Evolutionary conservation across 2,329 filamentous ascomycete genomes (phyloP), one percentile per base, ranked within the genome.

Genomic region (Penicillium decumbens): DNA sequence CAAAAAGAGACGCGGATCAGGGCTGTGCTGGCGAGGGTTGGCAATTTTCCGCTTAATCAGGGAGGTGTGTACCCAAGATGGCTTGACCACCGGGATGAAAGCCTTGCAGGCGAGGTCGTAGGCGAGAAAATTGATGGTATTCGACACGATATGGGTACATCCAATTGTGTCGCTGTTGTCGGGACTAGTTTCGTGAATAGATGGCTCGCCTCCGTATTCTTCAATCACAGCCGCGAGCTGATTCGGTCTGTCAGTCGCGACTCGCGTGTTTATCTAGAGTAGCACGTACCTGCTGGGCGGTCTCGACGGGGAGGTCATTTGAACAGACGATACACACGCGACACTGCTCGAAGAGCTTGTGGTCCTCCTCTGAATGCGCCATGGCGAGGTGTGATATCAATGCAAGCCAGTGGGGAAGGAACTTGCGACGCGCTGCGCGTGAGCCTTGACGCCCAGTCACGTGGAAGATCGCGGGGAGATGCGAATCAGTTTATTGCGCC

Each of bases 1-100:
- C 71, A 98, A 88, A 67, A 96, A 93, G 66, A 95, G 83, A 50
- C 87, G 82, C 1, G 92, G 91, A 62, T 98, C 93, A 1, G 93
- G 93, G 40, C 87, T 96, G 68, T 87, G 95, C 13, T 89, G 87
- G 35, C 92, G 83, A 8, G 91, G 82, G 59, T 89, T 89, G 29
- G 84, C 84, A 46, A 86, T 77, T 65, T 87, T 91, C 49, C 77
- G 77, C 60, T 84, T 87, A 20, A 77, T 69, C 2, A 95, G 69
- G 3, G 87, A 93, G 23, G 78, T 77, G 3, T 81, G 78, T 41
- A 96, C 80, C 92, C 93, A 98, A 49, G 80, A 75, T 3, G 88
- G 83, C 56, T 84, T 91, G 25, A 97, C 84, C 1, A 97, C 87
- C 9, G 89, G 87, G 43, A 93, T 85, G 78, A 95, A 86, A 56